Percentiles rank a stretch among this genome's conserved stretches.
phyloP scores from a whole-genome alignment of 495 filamentous ascomycete genomes.

The Staphylotrichum tortipilum region DNA sequence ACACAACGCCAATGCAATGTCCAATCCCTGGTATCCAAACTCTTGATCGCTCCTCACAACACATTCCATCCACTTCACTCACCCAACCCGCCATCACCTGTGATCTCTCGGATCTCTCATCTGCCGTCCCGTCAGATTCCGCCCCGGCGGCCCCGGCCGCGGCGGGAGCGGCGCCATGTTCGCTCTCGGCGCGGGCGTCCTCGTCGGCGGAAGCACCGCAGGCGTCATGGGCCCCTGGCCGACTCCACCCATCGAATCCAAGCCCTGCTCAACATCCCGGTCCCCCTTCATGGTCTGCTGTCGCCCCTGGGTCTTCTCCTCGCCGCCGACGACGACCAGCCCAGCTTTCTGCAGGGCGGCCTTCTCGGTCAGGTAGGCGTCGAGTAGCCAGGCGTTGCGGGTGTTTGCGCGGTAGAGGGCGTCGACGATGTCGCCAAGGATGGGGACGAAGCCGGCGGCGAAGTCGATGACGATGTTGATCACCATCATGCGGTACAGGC shows the following conservation, averaged over 20 bases:
- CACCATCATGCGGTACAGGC: constrained; percentile 57
- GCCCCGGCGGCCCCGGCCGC: neutral
- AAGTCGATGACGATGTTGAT: constrained; percentile 73
- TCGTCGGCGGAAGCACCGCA: neutral
- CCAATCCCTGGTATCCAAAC: too few relatives aligned
- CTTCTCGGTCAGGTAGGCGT: constrained; percentile 57
- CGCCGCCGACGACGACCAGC: too few relatives aligned
- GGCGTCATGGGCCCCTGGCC: neutral
- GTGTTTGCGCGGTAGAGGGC: constrained; percentile 57
- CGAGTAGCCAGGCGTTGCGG: constrained; percentile 65
- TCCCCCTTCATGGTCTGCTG: neutral
- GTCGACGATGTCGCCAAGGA: constrained; percentile 78
- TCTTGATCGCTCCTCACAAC: too few relatives aligned
- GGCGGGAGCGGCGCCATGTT: neutral
- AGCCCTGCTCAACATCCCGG: constrained; percentile 8
- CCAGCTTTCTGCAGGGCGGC: too few relatives aligned
- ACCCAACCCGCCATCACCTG: neutral
- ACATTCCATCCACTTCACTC: too few relatives aligned
- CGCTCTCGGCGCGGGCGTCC: neutral
- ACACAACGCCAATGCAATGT: neutral
- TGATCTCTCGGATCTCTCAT: constrained; percentile 8
- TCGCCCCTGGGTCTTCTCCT: too few relatives aligned
- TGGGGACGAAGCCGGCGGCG: constrained; percentile 69
- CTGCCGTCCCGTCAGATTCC: constrained; percentile 4
- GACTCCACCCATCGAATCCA: neutral